Percentiles rank a stretch among this genome's conserved stretches.
phyloP scores from a whole-genome alignment of 2,329 filamentous ascomycete species.

The Cercospora sp. region DNA sequence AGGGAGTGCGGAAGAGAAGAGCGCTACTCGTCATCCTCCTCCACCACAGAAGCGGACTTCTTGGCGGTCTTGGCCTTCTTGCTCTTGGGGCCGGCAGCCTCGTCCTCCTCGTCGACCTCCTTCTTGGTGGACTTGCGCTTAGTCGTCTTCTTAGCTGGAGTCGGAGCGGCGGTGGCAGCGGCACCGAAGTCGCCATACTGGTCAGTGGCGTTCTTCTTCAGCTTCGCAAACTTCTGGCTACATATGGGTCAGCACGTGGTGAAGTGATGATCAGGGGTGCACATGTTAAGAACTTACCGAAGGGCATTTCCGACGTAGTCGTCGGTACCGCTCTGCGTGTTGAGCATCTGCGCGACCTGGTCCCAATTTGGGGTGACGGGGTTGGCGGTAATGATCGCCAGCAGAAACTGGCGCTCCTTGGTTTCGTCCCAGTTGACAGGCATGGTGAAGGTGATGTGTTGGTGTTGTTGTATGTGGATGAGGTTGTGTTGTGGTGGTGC shows the following conservation, averaged over 20 bases:
- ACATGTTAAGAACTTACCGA: slow-evolving; percentile 17
- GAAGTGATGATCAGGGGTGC: background rate
- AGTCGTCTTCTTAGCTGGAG: slow-evolving; percentile 11
- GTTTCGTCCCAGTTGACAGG: slow-evolving; percentile 16
- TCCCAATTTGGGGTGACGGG: slow-evolving; percentile 22
- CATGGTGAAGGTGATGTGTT: slow-evolving; percentile 11
- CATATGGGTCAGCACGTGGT: background rate
- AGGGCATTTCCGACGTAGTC: slow-evolving; percentile 24
- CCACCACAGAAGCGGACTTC: background rate
- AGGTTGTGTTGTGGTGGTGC: background rate
- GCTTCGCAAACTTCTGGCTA: slow-evolving; percentile 30
- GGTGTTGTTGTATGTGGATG: background rate
- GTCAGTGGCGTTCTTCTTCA: slow-evolving; percentile 25
- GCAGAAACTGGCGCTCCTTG: slow-evolving; percentile 18
- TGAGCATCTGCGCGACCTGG: slow-evolving; percentile 25
- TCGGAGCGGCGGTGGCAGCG: slow-evolving; percentile 9
- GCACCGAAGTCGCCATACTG: slow-evolving; percentile 21
- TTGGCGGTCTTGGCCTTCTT: background rate
- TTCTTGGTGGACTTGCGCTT: background rate
- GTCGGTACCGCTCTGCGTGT: slow-evolving; percentile 1
- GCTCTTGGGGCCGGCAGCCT: background rate
- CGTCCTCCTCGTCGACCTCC: background rate
- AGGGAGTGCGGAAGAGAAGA: background rate
- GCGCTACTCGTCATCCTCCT: background rate
- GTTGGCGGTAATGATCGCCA: slow-evolving; percentile 16